Evolutionary conservation across 1,139 yeast genomes (phyloP).

Genomic region (Suhomyces chickasaworum): DNA sequence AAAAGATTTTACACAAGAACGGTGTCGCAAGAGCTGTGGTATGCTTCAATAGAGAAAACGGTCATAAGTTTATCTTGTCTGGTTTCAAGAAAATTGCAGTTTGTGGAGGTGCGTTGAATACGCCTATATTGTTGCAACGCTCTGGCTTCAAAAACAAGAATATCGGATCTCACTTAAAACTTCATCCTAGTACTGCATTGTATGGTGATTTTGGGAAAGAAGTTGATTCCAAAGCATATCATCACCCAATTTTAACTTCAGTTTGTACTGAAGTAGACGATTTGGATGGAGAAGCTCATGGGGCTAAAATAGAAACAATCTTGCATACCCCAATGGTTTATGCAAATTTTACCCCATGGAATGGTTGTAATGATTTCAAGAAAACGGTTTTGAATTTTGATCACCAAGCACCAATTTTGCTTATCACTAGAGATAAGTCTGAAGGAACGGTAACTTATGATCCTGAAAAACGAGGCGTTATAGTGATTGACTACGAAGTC

Average conservation of each 20-base stretch:
- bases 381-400: conserved; percentile 41
- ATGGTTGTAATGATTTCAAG: conserved; percentile 35
- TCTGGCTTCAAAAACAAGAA: conserved; percentile 57
- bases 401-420: conserved; percentile 43
- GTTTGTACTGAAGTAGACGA: conserved; percentile 54
- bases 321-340: conserved; percentile 50
- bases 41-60: conserved; percentile 35
- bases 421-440: conserved; percentile 52
- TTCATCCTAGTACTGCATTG: conserved; percentile 52
- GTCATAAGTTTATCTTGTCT: conserved; percentile 36
- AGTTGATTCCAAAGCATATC: conserved; percentile 37
- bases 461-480: conserved; percentile 37
- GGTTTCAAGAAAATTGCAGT: conserved; percentile 52
- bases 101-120: conserved; percentile 53
- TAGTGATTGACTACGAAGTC: conserved; percentile 43
- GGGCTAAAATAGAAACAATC: conserved; percentile 56
- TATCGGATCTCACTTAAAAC: conserved; percentile 55
- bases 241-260: conserved; percentile 53
- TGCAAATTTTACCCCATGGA: conserved; percentile 48
- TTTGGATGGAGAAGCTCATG: conserved; percentile 58
- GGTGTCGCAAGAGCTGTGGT: conserved; percentile 50
- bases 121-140: conserved; percentile 53
- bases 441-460: conserved; percentile 46
- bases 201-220: conserved; percentile 47
- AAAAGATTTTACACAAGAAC: conserved; percentile 38